Evolutionary conservation across 257 asterid species (phyloP), one percentile per base, ranked within the genome.

Genomic region (Striga asiatica): DNA sequence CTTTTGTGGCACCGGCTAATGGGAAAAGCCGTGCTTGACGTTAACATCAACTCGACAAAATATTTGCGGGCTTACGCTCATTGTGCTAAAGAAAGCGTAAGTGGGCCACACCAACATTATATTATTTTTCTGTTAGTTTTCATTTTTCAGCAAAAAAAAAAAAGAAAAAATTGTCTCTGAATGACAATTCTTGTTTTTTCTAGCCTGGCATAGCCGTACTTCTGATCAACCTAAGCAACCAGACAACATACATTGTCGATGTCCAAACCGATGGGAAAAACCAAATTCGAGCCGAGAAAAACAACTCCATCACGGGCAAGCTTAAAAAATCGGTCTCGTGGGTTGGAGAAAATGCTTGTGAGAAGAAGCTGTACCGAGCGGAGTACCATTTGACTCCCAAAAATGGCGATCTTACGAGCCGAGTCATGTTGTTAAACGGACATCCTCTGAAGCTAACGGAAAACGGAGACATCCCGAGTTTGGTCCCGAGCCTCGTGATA

Each of bases 1-100:
- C 73, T 92, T 49, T 80, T 92, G 17, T 92, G 97, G 97, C 82
- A 92, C 75, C 93, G 74, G 7, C 93, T 92, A 42, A 92, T 92
- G 97, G 97, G 99, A 39, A 72, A 62, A 60, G 93, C 79, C 50
- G 99, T 88, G 49, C 86, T 92, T 51, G 61, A 63, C 55, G 74
- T 81, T 56, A 48, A 62, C 43, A 79, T 69, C 75, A 1, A 51
- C 56, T 71, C 74, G 6, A 68, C 87, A 14, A 79, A 84, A 39
- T 66, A 75, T 67, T 60, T 92, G 68, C 94, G 97, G 29, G 67
- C 74, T 60, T 92, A 88, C 60, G 95, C 94, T 25, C 99, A 92
- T 42, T 92, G 95, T 68, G 64, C 95, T 3, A 84, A 79, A 78
- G 76, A 71, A 52, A 69, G 88, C 71, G 99, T 92, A 82, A 84